A percentile compares a stretch with the other conserved stretches of the same genome.
phyloP scores from a whole-genome alignment of 164 flowering plant genomes.

The Magnolia sinica region DNA sequence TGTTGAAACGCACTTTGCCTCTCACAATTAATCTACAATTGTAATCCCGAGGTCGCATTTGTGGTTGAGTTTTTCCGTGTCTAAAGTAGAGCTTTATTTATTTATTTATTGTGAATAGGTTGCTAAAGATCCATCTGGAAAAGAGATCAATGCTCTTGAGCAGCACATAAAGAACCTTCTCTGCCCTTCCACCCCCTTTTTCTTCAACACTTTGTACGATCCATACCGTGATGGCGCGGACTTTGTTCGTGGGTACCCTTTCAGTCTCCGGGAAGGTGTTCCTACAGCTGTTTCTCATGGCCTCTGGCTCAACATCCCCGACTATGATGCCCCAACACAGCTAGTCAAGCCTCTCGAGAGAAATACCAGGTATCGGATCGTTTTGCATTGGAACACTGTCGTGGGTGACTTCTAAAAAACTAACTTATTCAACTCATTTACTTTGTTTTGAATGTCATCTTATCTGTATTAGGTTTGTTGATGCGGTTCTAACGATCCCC shows the following conservation, averaged over 20 bases:
- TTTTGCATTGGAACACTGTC: not conserved
- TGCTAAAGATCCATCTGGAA: slow-evolving; percentile 73
- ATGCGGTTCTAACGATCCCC: slow-evolving; percentile 74
- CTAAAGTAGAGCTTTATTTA: too few relatives aligned
- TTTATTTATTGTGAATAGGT: slow-evolving; percentile 34
- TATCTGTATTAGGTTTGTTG: slow-evolving; percentile 50
- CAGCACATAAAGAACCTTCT: slow-evolving; percentile 80
- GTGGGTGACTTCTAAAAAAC: not conserved
- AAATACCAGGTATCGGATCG: slow-evolving; percentile 49
- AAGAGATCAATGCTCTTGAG: slow-evolving; percentile 72
- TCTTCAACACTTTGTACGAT: slow-evolving; percentile 85
- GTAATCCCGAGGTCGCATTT: too few relatives aligned
- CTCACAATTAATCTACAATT: too few relatives aligned
- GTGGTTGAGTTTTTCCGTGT: too few relatives aligned
- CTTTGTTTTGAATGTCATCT: not conserved
- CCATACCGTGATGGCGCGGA: slow-evolving; percentile 80
- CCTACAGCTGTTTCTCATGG: slow-evolving; percentile 85
- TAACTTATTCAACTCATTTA: not conserved
- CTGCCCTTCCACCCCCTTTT: slow-evolving; percentile 68
- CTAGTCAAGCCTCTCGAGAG: slow-evolving; percentile 80
- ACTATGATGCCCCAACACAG: slow-evolving; percentile 88
- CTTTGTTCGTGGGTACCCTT: slow-evolving; percentile 86
- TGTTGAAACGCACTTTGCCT: too few relatives aligned
- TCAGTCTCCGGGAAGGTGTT: slow-evolving; percentile 77
- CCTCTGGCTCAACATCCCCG: slow-evolving; percentile 81